Base-by-base conservation (phyloP, 148 eudicot species). In the Beta vulgaris region DNA sequence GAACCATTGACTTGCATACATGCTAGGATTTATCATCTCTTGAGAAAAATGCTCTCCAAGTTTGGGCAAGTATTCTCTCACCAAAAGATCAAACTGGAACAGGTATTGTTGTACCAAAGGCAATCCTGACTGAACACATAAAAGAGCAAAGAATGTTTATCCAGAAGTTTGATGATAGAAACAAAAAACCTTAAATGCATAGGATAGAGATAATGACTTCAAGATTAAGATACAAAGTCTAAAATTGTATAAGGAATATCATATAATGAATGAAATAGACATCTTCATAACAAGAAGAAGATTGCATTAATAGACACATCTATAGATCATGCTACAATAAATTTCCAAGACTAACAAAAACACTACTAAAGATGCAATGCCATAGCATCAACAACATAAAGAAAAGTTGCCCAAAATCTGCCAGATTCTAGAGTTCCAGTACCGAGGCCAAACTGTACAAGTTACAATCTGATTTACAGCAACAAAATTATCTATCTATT, bases 1-100 rank as follows among this genome's bases (percentile, higher is more conserved):
- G 85, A 96, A 96, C 99, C 99, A 96, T 81, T 96, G 99, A 84
- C 99, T 96, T 44, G 91, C 99, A 71, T 96, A 96, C 99, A 96
- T 96, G 87, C 98, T 96, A 71, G 99, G 99, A 77, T 92, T 96
- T 79, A 96, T 89, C 89, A 83, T 82, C 87, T 96, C 99, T 78
- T 86, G 85, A 68, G 88, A 80, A 77, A 96, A 95, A 87, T 96
- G 99, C 68, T 92, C 97, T 60, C 99, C 99, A 13, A 96, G 90
- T 86, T 91, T 89, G 13, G 98, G 99, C 75, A 92, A 53, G 31
- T 80, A 78, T 78, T 92, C 97, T 73, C 82, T 88, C 85, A 96
- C 94, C 87, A 96, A 83, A 69, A 75, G 87, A 34, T 96, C 99
- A 37, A 96, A 89, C 86, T 96, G 99, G 69, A 77, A 92, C 35